Percentiles rank a stretch among this genome's conserved stretches.
phyloP scores from a whole-genome alignment of 495 filamentous ascomycete species.

The Astrothelium subdiscretum region DNA sequence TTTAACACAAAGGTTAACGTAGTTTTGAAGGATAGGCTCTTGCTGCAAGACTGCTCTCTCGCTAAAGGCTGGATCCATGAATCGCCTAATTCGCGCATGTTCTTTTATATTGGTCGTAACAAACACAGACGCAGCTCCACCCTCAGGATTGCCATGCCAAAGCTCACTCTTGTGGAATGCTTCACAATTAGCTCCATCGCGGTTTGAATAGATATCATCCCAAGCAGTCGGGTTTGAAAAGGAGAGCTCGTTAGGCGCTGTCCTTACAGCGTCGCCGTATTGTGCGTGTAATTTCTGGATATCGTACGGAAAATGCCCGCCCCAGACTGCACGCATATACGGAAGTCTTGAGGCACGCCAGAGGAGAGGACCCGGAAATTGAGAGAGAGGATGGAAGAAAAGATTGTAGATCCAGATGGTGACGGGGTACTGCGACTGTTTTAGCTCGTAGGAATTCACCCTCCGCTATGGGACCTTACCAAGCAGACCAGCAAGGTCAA shows the following conservation, averaged over 20 bases:
- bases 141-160: background rate
- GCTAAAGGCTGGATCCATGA: background rate
- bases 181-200: background rate
- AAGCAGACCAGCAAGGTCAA: no score
- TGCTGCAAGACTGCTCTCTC: conserved; percentile 1
- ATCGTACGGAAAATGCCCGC: background rate
- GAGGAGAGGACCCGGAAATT: conserved; percentile 8
- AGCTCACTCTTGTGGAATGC: conserved; percentile 1
- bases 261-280: conserved; percentile 9
- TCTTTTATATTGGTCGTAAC: background rate
- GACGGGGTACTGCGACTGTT: background rate
- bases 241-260: conserved; percentile 8
- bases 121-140: background rate
- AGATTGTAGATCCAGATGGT: conserved; percentile 3
- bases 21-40: background rate
- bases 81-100: conserved; percentile 1
- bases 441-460: no score
- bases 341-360: background rate
- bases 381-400: conserved; percentile 8
- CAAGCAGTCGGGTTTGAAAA: conserved; percentile 4
- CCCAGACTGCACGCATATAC: background rate
- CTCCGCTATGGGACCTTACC: no score
- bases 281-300: conserved; percentile 5
- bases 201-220: conserved; percentile 4
- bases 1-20: background rate